Evolutionary conservation across 257 asterid species (phyloP).

Genomic region (Gentiana dahurica): DNA sequence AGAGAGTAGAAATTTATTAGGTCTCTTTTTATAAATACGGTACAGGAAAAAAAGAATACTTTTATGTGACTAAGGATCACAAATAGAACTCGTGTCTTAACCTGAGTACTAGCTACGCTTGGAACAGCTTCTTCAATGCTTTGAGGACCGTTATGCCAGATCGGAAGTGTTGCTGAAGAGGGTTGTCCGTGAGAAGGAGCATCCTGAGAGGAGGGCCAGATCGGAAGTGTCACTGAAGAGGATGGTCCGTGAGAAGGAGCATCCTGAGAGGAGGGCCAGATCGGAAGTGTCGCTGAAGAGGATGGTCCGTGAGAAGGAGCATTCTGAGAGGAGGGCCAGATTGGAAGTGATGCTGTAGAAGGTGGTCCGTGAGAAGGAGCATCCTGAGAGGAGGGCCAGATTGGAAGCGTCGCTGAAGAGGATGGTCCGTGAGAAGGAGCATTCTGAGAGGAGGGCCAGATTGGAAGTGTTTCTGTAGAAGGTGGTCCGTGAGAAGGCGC

Average conservation of each 20-base stretch:
- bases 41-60: too few relatives aligned
- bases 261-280: constrained; percentile 18
- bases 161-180: constrained; percentile 6
- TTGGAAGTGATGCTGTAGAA: too few relatives aligned
- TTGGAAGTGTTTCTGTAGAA: too few relatives aligned
- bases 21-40: constrained; percentile 1
- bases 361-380: constrained; percentile 11
- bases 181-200: too few relatives aligned
- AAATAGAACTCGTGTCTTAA: constrained; percentile 5
- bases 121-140: constrained; percentile 12
- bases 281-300: too few relatives aligned
- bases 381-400: constrained; percentile 17
- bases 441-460: constrained; percentile 17
- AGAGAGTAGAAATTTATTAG: not conserved
- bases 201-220: too few relatives aligned
- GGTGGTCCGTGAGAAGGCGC: constrained; percentile 11
- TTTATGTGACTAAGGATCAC: constrained; percentile 6
- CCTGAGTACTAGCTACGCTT: constrained; percentile 17
- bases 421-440: constrained; percentile 11
- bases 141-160: constrained; percentile 11
- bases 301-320: constrained; percentile 11
- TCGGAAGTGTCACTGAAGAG: too few relatives aligned
- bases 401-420: too few relatives aligned
- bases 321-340: constrained; percentile 17
- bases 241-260: constrained; percentile 11